phyloP scores from a whole-genome alignment of 139 green algal genomes.

The Asterochloris sp. region DNA sequence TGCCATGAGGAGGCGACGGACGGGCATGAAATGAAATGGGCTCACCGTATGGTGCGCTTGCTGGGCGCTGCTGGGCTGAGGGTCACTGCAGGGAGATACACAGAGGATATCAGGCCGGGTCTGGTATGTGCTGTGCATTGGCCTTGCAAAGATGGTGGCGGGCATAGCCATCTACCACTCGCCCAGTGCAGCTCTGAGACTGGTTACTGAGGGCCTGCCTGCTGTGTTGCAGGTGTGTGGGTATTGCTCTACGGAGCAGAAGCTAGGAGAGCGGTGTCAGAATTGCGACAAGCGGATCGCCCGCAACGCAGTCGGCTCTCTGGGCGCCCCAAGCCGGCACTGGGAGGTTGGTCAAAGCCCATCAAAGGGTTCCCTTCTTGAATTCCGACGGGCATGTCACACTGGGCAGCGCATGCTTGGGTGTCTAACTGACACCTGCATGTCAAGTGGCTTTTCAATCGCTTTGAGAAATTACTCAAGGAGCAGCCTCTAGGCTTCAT shows the following conservation, averaged over 20 bases:
- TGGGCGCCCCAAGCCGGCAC: constrained; percentile 31
- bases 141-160: too few relatives aligned
- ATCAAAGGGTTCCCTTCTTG: neutral
- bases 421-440: too few relatives aligned
- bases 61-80: constrained; percentile 30
- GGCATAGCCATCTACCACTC: too few relatives aligned
- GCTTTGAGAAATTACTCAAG: too few relatives aligned
- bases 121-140: too few relatives aligned
- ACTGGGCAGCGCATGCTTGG: too few relatives aligned
- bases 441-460: too few relatives aligned
- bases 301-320: constrained; percentile 7
- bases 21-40: constrained; percentile 46
- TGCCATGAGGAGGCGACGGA: constrained; percentile 48
- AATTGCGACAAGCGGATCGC: constrained; percentile 45
- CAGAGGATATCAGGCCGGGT: neutral
- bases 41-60: constrained; percentile 32
- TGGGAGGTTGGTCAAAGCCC: constrained; percentile 47
- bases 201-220: neutral
- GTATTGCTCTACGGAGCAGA: constrained; percentile 31
- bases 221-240: constrained; percentile 7
- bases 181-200: too few relatives aligned
- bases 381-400: neutral
- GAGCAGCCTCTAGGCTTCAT: too few relatives aligned
- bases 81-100: neutral
- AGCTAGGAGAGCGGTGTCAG: constrained; percentile 25